These are phyloP conservation scores for Cucumis variabilis DNA, from an alignment of 331 rosid species.

Conservation along the genomic window DNA sequence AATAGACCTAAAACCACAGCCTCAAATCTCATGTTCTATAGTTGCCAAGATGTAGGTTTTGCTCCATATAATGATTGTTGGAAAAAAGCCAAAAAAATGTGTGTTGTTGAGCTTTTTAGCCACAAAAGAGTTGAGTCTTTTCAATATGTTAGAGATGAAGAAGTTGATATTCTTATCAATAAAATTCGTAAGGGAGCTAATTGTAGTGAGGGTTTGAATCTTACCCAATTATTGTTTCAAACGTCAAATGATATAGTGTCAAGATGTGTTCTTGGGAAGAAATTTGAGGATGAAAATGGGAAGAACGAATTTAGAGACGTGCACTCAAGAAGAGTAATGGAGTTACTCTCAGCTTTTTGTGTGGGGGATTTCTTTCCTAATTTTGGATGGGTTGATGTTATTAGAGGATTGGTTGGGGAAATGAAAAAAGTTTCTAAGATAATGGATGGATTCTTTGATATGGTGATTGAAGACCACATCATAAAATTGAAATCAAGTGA, in stretches of 20 bases:
- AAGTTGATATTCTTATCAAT: background rate
- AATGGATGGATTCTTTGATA: background rate
- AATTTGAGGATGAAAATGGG: constrained; percentile 23
- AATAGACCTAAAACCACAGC: constrained; percentile 1
- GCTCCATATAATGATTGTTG: constrained; percentile 55
- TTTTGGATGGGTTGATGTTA: background rate
- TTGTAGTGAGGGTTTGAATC: background rate
- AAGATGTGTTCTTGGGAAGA: background rate
- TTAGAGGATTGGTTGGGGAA: background rate
- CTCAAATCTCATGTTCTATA: background rate
- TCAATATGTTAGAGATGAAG: constrained; percentile 8
- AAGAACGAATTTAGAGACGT: background rate
- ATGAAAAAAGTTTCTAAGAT: background rate
- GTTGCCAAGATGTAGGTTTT: background rate
- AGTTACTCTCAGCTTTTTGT: background rate
- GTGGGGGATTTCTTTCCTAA: background rate
- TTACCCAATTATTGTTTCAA: background rate
- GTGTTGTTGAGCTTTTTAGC: constrained; percentile 46
- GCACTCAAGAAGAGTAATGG: background rate
- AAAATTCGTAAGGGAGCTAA: background rate
- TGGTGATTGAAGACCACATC: background rate
- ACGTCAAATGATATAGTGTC: background rate
- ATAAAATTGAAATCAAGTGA: background rate
- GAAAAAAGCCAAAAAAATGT: constrained; percentile 49
- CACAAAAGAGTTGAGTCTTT: background rate